Evolutionary conservation across 164 flowering plant genomes (phyloP), one percentile per base, ranked within the genome.

Genomic region (Magnolia kwangsiensis): DNA sequence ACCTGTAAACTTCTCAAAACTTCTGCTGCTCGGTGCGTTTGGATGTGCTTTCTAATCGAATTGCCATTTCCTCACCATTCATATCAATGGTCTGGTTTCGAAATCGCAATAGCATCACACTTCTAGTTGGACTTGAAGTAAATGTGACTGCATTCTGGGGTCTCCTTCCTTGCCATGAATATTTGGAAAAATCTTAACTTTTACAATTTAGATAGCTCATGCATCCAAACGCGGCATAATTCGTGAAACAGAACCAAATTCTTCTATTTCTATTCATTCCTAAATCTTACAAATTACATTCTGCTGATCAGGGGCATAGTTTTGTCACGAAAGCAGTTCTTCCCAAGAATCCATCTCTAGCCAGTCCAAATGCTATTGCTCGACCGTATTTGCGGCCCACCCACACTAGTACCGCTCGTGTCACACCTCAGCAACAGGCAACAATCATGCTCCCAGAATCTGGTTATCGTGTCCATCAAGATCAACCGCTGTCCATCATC

Each of bases 1-100:
- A 77, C 97, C 97, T 10, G 99, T 95, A 88, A 89, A 87, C 71
- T 69, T 76, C 20, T 10, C 8, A 5, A 37, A 37, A 37, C 45
- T 37, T 37, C 45, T 37, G 45, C 45, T 37, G 45, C 7, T 37
- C 45, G 45, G 45, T 37, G 45, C 45, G 45, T 37, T 37, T 37
- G 45, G 45, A 37, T 37, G 45, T 7, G 7, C 45, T 37, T 0
- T 37, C 45, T 3, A 37, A 37, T 37, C 45, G 3, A 37, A 37
- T 37, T 37, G 45, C 45, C 45, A 37, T 37, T 37, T 3, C 45
- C 45, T 37, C 7, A 37, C 45, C 45, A 37, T 37, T 37, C 45
- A 37, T 37, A 37, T 37, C 45, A 5, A 37, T 37, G 45, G 45
- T 37, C 45, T 37, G 45, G 45, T 37, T 5, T 37, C 3, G 45